Base-by-base conservation (phyloP, 139 green algal species). In the Tetradesmus lagerheimii region DNA sequence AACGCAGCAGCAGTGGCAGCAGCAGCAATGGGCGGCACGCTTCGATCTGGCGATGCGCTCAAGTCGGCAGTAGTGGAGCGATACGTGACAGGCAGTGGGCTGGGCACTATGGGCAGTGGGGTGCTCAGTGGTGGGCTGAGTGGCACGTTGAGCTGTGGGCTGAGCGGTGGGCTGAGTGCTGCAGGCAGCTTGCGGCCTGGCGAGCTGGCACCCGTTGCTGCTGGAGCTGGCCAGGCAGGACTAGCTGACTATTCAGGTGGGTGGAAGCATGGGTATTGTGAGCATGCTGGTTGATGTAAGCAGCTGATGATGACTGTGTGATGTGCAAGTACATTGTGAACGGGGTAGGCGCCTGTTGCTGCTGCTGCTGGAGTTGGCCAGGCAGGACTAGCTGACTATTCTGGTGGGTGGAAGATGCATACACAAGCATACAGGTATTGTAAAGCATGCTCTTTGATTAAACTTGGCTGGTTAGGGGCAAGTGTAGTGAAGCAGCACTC, bases 1-100 rank as follows among this genome's bases (percentile, higher is more conserved):
- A 35, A 27, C 34, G 39, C 57, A 20, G 64, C 27, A n/a, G 66
- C 57, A 37, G 84, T n/a, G 4, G 34, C 74, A 75, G 45, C 50
- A 38, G 78, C 67, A 38, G 31, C 62, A 75, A 35, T 31, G 43
- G 78, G 82, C 12, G 62, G 75, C 5, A 87, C 66, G 1, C 76
- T 90, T 4, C 57, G 85, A 2, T 67, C 35, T 4, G 81, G 88
- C 27, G 74, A 89, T 18, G 90, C 85, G 8, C 62, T 93, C 18
- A 89, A 89, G 47, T 84, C 83, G 8, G 87, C 71, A 11, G 37
- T 91, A 25, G 71, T 66, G 34, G 77, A 80, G 14, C 31, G 85
- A 80, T 39, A 88, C 82, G n/a, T 88, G 50, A n/a, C 53, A 0
- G 34, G 86, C 23, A 77, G 83, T 79, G 64, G 39, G 8, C 27